phyloP scores from a whole-genome alignment of 805 yeast species.

The Naumovozyma dairenensis region DNA sequence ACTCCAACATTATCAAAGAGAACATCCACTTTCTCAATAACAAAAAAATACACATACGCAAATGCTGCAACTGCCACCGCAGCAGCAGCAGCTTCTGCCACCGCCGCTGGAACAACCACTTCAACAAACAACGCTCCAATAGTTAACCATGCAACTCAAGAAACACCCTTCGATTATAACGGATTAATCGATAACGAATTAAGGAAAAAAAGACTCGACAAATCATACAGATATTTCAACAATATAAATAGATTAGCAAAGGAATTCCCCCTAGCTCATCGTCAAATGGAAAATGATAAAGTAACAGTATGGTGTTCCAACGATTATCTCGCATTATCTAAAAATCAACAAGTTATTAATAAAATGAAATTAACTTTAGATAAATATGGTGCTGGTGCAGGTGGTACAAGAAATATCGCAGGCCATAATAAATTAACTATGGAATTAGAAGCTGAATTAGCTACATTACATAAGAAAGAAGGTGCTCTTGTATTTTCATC shows the following conservation, averaged over 20 bases:
- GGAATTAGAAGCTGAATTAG: constrained; percentile 73
- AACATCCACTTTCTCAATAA: not conserved
- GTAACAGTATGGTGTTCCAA: constrained; percentile 99
- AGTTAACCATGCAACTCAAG: constrained; percentile 36
- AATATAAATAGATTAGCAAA: constrained; percentile 92
- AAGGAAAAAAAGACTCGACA: constrained; percentile 67
- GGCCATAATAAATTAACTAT: constrained; percentile 94
- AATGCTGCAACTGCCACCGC: constrained; percentile 16
- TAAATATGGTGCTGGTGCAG: constrained; percentile 96
- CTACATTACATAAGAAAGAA: constrained; percentile 86
- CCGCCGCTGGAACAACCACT: constrained; percentile 24
- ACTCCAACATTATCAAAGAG: not conserved
- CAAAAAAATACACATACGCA: not conserved
- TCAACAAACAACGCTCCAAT: constrained; percentile 23
- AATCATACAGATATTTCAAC: constrained; percentile 92
- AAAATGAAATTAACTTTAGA: constrained; percentile 74
- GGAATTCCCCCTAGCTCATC: constrained; percentile 90
- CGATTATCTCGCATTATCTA: constrained; percentile 94
- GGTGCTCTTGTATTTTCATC: constrained; percentile 93
- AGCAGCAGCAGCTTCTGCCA: constrained; percentile 20
- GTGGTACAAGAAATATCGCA: constrained; percentile 98
- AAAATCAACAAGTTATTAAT: constrained; percentile 58
- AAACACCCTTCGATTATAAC: constrained; percentile 55
- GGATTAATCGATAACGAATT: constrained; percentile 62
- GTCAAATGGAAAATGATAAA: constrained; percentile 60